A percentile compares a stretch with the other conserved stretches of the same genome.
Conservation (phyloP, 345 rosid genomes). For the Ceriops zippeliana region DNA sequence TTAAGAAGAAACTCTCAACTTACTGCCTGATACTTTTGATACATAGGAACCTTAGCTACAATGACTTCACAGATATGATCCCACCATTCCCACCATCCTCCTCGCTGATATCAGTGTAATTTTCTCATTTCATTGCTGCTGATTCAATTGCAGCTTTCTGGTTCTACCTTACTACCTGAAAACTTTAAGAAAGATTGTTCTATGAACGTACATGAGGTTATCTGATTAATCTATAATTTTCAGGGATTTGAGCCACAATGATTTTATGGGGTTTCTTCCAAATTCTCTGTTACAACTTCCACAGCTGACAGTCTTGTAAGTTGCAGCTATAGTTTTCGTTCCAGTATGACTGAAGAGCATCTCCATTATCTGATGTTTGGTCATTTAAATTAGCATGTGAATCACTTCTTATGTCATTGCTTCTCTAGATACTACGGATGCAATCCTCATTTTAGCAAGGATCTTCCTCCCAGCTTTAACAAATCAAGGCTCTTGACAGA, state of each 20-base stretch:
- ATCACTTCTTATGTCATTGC: conserved; percentile 8
- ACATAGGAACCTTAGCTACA: conserved; percentile 52
- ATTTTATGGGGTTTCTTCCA: conserved; percentile 38
- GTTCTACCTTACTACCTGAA: not conserved
- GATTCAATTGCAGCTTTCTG: not conserved
- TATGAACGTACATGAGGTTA: not conserved
- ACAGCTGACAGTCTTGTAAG: conserved; percentile 44
- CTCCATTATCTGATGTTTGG: not conserved
- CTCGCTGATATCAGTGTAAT: conserved; percentile 50
- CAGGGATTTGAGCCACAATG: conserved; percentile 59
- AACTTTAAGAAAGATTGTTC: not conserved
- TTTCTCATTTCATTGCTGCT: conserved; percentile 14
- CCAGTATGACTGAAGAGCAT: not conserved
- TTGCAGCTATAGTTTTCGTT: not conserved
- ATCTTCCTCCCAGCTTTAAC: conserved; percentile 28
- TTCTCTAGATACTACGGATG: conserved; percentile 46
- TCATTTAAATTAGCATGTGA: not conserved
- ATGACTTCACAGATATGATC: conserved; percentile 38
- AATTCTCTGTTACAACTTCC: conserved; percentile 33
- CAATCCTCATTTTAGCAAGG: conserved; percentile 36
- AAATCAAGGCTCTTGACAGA: conserved; percentile 37
- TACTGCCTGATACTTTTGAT: conserved; percentile 1
- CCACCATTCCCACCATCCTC: conserved; percentile 42
- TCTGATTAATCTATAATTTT: conserved; percentile 14
- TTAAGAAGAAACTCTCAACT: not conserved